These are phyloP conservation scores for Eimeria acervulina DNA, from an alignment of 169 alveolate genomes.

Conservation along the genomic window DNA sequence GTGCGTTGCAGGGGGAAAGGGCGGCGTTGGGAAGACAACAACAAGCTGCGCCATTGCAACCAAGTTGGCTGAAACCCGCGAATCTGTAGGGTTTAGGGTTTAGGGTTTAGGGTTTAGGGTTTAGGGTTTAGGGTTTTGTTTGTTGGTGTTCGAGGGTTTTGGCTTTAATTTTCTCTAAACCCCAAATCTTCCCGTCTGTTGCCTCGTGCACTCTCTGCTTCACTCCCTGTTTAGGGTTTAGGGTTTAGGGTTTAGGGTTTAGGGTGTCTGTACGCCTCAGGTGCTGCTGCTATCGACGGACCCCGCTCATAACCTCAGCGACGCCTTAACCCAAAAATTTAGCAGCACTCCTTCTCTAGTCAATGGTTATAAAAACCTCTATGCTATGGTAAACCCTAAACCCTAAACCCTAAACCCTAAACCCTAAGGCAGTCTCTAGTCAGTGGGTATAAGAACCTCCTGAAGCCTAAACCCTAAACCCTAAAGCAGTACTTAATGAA, in stretches of 20 bases:
- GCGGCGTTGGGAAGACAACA: constrained; percentile 99
- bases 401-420: constrained; percentile 50
- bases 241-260: constrained; percentile 31
- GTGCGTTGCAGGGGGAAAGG: constrained; percentile 94
- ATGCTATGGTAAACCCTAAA: constrained; percentile 93
- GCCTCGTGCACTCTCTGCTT: background rate
- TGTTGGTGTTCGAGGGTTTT: background rate
- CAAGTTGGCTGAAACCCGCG: constrained; percentile 95
- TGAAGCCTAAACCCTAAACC: background rate
- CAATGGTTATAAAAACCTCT: constrained; percentile 96
- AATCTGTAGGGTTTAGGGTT: constrained; percentile 90
- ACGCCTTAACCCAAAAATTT: constrained; percentile 98
- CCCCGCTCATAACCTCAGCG: constrained; percentile 99
- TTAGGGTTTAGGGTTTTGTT: background rate
- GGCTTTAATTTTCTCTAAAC: background rate
- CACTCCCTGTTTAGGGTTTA: background rate
- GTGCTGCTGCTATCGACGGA: constrained; percentile 98
- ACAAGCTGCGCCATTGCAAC: constrained; percentile 98
- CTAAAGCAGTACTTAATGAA: background rate
- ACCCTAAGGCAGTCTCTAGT: background rate
- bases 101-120: constrained; percentile 45
- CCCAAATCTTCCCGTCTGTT: background rate
- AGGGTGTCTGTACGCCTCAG: constrained; percentile 84
- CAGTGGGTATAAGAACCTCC: background rate
- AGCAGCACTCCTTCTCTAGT: constrained; percentile 96